These are phyloP conservation scores for Pythium aphanidermatum DNA, from an alignment of 352 stramenopile species.

Conservation along the genomic window DNA sequence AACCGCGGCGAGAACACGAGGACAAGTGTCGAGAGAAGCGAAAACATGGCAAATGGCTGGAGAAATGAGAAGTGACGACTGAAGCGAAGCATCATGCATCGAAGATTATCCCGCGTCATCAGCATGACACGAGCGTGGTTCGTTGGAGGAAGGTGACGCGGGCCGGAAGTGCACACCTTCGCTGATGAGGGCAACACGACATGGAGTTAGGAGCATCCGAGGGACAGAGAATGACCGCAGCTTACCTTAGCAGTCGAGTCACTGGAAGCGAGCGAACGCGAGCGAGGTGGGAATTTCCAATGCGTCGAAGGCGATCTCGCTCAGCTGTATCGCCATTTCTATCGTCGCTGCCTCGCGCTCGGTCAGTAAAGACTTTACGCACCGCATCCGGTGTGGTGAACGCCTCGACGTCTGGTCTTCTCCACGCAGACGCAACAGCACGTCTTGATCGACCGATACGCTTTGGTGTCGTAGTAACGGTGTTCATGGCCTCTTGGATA, in stretches of 20 bases:
- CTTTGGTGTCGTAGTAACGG: neutral
- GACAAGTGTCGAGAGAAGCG: too few species aligned
- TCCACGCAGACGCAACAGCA: too few species aligned
- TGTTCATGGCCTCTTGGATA: neutral
- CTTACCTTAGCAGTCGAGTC: slow-evolving; percentile 7
- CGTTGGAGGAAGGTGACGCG: too few species aligned
- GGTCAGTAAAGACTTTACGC: neutral
- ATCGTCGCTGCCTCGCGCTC: neutral
- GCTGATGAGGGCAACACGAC: neutral
- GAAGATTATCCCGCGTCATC: neutral
- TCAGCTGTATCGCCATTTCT: neutral
- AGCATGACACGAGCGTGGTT: too few species aligned
- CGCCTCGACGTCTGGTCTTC: neutral
- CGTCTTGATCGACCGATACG: neutral
- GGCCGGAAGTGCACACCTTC: slow-evolving; percentile 6
- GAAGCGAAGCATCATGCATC: neutral
- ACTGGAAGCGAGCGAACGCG: slow-evolving; percentile 9
- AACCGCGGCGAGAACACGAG: too few species aligned
- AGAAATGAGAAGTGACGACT: too few species aligned
- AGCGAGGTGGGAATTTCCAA: slow-evolving; percentile 7
- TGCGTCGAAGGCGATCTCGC: neutral
- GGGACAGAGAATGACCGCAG: neutral
- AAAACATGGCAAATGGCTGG: too few species aligned
- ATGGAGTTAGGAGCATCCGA: too few species aligned
- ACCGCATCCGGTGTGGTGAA: slow-evolving; percentile 7